Evolutionary conservation across 2,329 filamentous ascomycete genomes (phyloP).

Genomic region (Zelopaecilomyces penicillatus): DNA sequence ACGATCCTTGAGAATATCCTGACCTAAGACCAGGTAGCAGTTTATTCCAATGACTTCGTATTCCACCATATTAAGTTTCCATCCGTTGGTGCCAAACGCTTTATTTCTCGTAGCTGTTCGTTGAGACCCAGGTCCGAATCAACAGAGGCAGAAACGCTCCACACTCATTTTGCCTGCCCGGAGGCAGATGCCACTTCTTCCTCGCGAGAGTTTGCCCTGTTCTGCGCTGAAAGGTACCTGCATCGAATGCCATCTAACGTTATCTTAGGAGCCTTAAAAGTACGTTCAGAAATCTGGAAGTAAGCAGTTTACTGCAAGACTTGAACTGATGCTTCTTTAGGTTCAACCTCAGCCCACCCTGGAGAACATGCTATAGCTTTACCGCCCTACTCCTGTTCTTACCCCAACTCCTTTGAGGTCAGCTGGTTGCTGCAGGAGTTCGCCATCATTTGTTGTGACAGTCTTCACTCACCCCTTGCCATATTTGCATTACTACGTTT

Average conservation of each 20-base stretch:
- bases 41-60: too few relatives aligned
- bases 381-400: slow-evolving; percentile 20
- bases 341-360: slow-evolving; percentile 15
- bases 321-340: slow-evolving; percentile 15
- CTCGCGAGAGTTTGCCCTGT: slow-evolving; percentile 19
- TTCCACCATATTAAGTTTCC: too few relatives aligned
- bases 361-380: slow-evolving; percentile 25
- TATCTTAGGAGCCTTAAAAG: background rate
- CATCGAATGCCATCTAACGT: too few relatives aligned
- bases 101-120: too few relatives aligned
- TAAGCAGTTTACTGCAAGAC: too few relatives aligned
- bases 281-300: background rate
- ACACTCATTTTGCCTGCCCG: slow-evolving; percentile 26
- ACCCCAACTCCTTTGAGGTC: slow-evolving; percentile 66
- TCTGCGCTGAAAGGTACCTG: slow-evolving; percentile 23
- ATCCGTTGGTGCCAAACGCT: too few relatives aligned
- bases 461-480: slow-evolving; percentile 7
- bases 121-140: slow-evolving; percentile 22
- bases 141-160: slow-evolving; percentile 20
- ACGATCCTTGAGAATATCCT: too few relatives aligned
- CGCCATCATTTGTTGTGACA: slow-evolving; percentile 21
- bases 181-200: slow-evolving; percentile 29
- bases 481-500: too few relatives aligned
- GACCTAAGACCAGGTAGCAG: too few relatives aligned
- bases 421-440: slow-evolving; percentile 76